A percentile compares a stretch with the other conserved stretches of the same genome.
phyloP scores from a whole-genome alignment of 768 basidiomycete genomes.

The Phaffia australis region DNA sequence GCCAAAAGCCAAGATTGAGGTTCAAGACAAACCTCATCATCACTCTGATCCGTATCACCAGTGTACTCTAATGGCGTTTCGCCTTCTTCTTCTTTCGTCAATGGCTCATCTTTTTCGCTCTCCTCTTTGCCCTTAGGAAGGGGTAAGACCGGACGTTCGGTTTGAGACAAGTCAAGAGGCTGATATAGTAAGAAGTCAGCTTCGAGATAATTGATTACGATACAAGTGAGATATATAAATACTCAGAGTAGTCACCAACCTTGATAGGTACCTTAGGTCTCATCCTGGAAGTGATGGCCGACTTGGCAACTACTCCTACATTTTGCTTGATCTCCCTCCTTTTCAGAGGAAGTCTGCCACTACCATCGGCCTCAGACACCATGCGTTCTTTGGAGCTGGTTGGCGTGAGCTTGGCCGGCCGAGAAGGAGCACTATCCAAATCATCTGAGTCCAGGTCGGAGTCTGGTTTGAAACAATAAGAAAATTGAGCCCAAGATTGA shows the following conservation, averaged over 20 bases:
- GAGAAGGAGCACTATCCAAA: conserved; percentile 8
- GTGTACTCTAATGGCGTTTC: not conserved
- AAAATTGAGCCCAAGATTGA: no score
- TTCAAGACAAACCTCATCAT: not conserved
- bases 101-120: conserved; percentile 8
- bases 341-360: conserved; percentile 7
- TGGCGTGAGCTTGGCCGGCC: not conserved
- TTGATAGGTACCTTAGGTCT: not conserved
- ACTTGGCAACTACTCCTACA: conserved; percentile 1
- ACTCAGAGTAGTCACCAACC: not conserved
- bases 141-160: not conserved
- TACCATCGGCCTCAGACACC: not conserved
- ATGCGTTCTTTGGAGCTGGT: no score
- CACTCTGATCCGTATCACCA: not conserved
- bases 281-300: not conserved
- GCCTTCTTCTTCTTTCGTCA: conserved; percentile 11
- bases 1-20: not conserved
- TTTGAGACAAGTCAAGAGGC: conserved; percentile 19
- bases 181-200: not conserved
- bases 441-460: conserved; percentile 14
- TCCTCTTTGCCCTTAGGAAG: conserved; percentile 7
- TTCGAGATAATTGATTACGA: not conserved
- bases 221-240: not conserved
- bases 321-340: conserved; percentile 9
- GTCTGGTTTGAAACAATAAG: not conserved